These are phyloP conservation scores for Rubroboletus pulcherrimus DNA, from an alignment of 768 basidiomycete species.

Conservation along the genomic window DNA sequence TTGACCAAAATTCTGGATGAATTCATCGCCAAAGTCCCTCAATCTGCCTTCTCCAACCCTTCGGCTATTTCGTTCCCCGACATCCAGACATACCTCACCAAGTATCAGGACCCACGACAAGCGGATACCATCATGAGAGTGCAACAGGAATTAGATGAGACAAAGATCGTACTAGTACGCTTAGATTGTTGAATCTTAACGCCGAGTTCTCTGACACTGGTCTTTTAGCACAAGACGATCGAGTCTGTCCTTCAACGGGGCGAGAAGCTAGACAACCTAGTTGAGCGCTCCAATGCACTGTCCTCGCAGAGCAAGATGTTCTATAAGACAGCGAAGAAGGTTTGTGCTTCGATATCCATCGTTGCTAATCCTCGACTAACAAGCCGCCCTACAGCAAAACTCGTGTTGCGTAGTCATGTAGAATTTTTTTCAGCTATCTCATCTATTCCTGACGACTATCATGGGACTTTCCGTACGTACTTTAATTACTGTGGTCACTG, in stretches of 20 bases:
- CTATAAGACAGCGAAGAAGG: constrained; percentile 99
- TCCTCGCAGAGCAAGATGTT: constrained; percentile 96
- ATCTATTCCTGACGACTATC: constrained; percentile 14
- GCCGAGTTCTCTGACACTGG: not conserved
- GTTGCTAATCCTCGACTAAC: constrained; percentile 9
- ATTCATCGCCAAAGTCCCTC: constrained; percentile 76
- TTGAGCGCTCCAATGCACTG: constrained; percentile 87
- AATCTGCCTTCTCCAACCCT: constrained; percentile 62
- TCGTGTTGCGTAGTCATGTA: constrained; percentile 90
- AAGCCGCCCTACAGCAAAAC: constrained; percentile 68
- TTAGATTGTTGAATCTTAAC: not conserved
- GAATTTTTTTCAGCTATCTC: constrained; percentile 1
- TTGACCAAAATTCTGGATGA: constrained; percentile 93
- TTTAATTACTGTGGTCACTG: constrained; percentile 9
- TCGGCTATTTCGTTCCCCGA: constrained; percentile 72
- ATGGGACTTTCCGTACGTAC: constrained; percentile 21
- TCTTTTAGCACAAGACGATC: constrained; percentile 91
- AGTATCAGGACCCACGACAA: constrained; percentile 96
- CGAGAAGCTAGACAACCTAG: constrained; percentile 93
- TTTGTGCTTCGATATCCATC: constrained; percentile 30
- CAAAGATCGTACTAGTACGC: constrained; percentile 94
- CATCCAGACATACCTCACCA: constrained; percentile 72
- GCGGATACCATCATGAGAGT: constrained; percentile 98
- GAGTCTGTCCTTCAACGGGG: constrained; percentile 95
- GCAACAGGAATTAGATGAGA: constrained; percentile 97